Evolutionary conservation across 331 rosid genomes (phyloP), one percentile per base, ranked within the genome.

Genomic region (Quercus lobata): DNA sequence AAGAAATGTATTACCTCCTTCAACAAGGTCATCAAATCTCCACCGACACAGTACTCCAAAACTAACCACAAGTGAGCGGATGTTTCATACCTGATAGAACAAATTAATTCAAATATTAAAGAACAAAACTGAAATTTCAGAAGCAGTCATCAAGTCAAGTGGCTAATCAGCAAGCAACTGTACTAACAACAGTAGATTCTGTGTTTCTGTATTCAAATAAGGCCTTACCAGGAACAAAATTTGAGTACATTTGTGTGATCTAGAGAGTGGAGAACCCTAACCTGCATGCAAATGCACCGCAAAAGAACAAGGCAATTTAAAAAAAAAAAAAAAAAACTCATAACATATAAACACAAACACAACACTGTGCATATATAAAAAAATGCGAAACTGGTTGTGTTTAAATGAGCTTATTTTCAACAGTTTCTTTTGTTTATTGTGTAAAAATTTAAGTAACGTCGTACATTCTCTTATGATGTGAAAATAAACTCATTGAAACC

Each of bases 1-100:
- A 44, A 72, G 63, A 79, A 69, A 53, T 60, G 53, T 32, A 16
- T 27, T 83, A 96, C 99, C 99, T 96, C 98, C 78, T 86, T 92
- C 75, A 96, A 85, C 69, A 96, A 80, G 79, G 96, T 80, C 88
- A 92, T 89, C 74, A 96, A 76, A 88, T 96, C 94, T 63, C 99
- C 99, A 60, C 99, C 99, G 24, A 96, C 98, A 78, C 98, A 96
- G 72, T 93, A 96, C 88, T 96, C 99, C 85, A 96, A 83, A 58
- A 96, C 94, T 79, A 96, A 85, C 99, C 99, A 96, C 82, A 96
- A 75, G 86, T 96, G 99, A 84, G 99, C 99, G 57, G 98, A 91
- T 41, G 98, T 96, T 88, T 93, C 98, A 62, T 96, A 96, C 99
- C 99, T 96, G 65, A 35, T 12, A 54, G 54, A 14, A 49, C 0